Evolutionary conservation across 2,329 filamentous ascomycete genomes (phyloP), one percentile per base, ranked within the genome.

Genomic region (Dactylellina sp.): DNA sequence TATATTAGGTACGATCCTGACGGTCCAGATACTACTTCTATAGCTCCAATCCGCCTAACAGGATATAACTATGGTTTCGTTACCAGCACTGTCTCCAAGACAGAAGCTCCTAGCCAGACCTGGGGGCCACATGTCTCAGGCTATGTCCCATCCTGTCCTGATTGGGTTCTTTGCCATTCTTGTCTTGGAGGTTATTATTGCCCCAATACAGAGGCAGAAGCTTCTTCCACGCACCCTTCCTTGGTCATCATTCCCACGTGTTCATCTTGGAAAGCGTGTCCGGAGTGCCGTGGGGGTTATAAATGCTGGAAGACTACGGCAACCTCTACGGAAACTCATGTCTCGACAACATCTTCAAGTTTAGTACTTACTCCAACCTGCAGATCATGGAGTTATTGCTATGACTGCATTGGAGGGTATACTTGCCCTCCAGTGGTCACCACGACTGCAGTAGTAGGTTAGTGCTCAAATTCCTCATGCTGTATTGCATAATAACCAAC

Each of bases 241-340:
- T 50, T 72, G 53, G 53, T 72, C n/a, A 65, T 72, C 25, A 32
- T 72, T 18, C 68, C 68, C 24, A 72, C 60, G 16, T 72, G 68
- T 37, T 11, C 37, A 4, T 72, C 68, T 14, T 72, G 68, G 68
- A 72, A 72, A 35, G 28, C 52, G 49, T 72, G 68, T 39, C 52
- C 60, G 12, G 59, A 72, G 16, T 72, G 68, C 32, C 68, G 68
- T 42, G 68, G 68, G 14, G 68, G 68, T 28, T 72, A 72, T 14
- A 72, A 72, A 20, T 72, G 68, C 53, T 72, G 68, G 68, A 60
- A 60, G 20, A 37, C 68, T 35, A 72, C 42, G 46, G 18, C 68
- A 12, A 61, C 59, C 28, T 39, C 50, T 20, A 64, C 59, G 7
- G 44, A 52, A 16, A 9, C 50, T 7, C 35, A 35, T 22, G 53